Evolutionary conservation across 805 yeast species (phyloP).

Genomic region (Wickerhamomyces canadensis): DNA sequence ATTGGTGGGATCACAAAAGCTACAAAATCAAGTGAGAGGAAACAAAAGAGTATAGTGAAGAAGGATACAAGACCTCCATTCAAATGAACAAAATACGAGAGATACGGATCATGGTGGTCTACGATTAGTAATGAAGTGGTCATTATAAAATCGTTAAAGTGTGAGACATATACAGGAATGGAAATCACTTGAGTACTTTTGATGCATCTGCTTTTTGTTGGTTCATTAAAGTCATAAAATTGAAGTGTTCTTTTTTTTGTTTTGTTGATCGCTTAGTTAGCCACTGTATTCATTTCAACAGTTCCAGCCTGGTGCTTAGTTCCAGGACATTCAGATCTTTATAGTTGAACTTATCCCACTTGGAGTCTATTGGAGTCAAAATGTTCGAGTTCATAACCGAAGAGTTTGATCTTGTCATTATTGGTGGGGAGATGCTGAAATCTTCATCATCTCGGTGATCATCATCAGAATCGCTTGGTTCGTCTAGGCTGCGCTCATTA

Average conservation of each 20-base stretch:
- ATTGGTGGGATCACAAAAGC: constrained; percentile 16
- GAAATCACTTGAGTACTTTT: neutral
- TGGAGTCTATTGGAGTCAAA: neutral
- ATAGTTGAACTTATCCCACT: constrained; percentile 13
- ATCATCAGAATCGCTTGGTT: neutral
- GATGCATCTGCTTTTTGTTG: too few species aligned
- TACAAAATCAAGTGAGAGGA: constrained; percentile 19
- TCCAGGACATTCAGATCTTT: constrained; percentile 17
- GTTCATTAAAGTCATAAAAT: too few species aligned
- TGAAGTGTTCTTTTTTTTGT: too few species aligned
- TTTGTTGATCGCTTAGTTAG: too few species aligned
- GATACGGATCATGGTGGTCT: too few species aligned
- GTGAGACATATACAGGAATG: constrained; percentile 2
- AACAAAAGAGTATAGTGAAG: constrained; percentile 10
- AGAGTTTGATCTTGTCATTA: constrained; percentile 1
- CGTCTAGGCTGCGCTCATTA: neutral
- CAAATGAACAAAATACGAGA: too few species aligned
- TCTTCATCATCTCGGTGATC: neutral
- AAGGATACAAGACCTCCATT: constrained; percentile 22
- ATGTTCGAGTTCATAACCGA: neutral
- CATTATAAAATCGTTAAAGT: too few species aligned
- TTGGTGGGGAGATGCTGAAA: neutral
- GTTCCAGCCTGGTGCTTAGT: constrained; percentile 14
- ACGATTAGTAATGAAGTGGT: too few species aligned
- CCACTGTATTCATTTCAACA: constrained; percentile 5